Percentiles rank a stretch among this genome's conserved stretches.
Conservation (phyloP, 1,284 basidiomycete species). For the Xerocomus nothofagi region DNA sequence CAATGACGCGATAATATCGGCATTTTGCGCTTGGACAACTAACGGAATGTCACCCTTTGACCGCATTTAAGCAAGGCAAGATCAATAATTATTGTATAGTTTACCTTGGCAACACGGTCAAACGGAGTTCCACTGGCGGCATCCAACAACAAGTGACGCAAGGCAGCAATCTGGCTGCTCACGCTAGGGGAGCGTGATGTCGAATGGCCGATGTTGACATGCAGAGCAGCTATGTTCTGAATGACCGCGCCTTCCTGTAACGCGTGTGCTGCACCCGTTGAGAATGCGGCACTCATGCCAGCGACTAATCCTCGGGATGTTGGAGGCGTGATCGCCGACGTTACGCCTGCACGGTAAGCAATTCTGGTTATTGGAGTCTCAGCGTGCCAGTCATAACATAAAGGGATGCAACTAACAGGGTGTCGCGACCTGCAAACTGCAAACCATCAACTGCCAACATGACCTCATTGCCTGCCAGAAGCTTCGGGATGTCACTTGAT, state of each 20-base stretch:
- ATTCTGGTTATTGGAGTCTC: conserved; percentile 41
- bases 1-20: conserved; percentile 80
- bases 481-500: conserved; percentile 38
- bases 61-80: not conserved
- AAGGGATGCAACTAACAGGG: conserved; percentile 50
- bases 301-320: conserved; percentile 55
- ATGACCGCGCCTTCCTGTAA: conserved; percentile 69
- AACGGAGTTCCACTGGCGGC: conserved; percentile 52
- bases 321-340: conserved; percentile 64
- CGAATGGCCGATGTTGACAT: conserved; percentile 56
- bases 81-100: conserved; percentile 1
- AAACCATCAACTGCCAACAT: conserved; percentile 75
- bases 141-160: conserved; percentile 64
- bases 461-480: conserved; percentile 53
- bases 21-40: conserved; percentile 57
- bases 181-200: conserved; percentile 45
- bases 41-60: conserved; percentile 53
- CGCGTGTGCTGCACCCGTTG: conserved; percentile 60
- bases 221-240: conserved; percentile 69
- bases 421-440: conserved; percentile 67
- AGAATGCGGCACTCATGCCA: conserved; percentile 68
- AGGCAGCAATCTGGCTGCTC: conserved; percentile 63
- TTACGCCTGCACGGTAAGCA: conserved; percentile 66
- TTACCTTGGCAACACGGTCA: conserved; percentile 43
- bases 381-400: conserved; percentile 3